phyloP scores from a whole-genome alignment of 306 rosid genomes.

The Gillenia trifoliata region DNA sequence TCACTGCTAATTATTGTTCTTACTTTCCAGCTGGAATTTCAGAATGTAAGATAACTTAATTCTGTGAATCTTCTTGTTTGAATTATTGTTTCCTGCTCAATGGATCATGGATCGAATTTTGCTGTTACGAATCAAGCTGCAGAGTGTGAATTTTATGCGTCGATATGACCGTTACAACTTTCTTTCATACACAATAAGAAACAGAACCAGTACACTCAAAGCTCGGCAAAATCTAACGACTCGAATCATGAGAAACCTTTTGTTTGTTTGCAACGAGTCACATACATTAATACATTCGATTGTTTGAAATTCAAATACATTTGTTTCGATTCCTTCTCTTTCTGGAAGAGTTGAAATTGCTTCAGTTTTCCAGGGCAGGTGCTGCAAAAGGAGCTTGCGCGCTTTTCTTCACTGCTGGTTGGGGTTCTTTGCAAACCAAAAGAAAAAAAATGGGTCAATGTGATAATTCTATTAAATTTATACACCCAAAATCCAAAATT shows the following conservation, averaged over 20 bases:
- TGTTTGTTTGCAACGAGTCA: background rate
- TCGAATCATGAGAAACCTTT: background rate
- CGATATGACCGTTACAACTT: background rate
- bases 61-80: background rate
- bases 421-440: conserved; percentile 40
- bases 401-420: conserved; percentile 22
- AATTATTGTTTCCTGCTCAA: background rate
- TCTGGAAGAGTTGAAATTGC: background rate
- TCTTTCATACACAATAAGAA: background rate
- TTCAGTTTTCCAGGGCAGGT: conserved; percentile 7
- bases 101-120: background rate
- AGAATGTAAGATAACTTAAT: conserved; percentile 11
- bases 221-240: background rate
- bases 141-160: background rate
- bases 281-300: background rate
- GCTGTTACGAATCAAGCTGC: background rate
- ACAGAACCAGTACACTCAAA: background rate
- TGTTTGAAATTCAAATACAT: background rate
- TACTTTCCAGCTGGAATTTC: background rate
- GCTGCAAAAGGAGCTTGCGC: background rate
- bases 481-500: background rate
- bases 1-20: background rate
- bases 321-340: background rate
- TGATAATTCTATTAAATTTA: background rate
- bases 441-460: background rate